Percentiles rank a stretch among this genome's conserved stretches.
Evolutionary conservation across 129 eudicot genomes (phyloP).

Genomic region (Gnaphalium uliginosum): DNA sequence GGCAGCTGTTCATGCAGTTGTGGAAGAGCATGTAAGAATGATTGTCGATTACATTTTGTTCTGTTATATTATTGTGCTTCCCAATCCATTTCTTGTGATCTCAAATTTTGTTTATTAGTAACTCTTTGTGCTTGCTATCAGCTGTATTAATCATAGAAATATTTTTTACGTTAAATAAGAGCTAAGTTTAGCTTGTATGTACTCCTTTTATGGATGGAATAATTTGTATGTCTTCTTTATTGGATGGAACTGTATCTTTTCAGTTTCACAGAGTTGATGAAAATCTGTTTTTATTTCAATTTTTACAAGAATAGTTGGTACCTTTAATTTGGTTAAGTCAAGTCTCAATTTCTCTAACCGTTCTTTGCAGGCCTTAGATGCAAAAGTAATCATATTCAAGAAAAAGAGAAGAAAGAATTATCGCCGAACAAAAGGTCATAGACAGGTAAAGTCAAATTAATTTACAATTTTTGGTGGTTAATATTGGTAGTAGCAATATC

Average conservation of each 20-base stretch:
- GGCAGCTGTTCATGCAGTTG: constrained; percentile 90
- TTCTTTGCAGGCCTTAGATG: constrained; percentile 79
- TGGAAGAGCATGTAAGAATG: constrained; percentile 89
- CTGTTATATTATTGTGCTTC: not conserved
- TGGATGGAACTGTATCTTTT: not conserved
- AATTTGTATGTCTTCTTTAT: not conserved
- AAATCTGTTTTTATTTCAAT: not conserved
- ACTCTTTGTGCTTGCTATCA: not conserved
- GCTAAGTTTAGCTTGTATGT: not conserved
- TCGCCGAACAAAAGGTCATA: constrained; percentile 85
- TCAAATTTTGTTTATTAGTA: not conserved
- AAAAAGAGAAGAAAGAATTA: constrained; percentile 98
- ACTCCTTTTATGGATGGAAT: not conserved
- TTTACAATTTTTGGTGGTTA: not conserved
- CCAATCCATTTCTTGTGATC: not conserved
- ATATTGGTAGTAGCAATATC: not conserved
- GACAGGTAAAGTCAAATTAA: constrained; percentile 62
- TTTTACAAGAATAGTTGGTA: constrained; percentile 3
- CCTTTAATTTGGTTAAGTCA: not conserved
- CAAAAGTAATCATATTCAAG: constrained; percentile 93
- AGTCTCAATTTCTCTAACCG: not conserved
- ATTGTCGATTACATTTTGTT: not conserved
- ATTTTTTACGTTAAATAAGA: not conserved
- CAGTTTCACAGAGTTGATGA: not conserved
- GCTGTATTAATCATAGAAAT: not conserved